Conservation (phyloP, 2,329 filamentous ascomycete genomes). For the Dryadomyces sulphureus region DNA sequence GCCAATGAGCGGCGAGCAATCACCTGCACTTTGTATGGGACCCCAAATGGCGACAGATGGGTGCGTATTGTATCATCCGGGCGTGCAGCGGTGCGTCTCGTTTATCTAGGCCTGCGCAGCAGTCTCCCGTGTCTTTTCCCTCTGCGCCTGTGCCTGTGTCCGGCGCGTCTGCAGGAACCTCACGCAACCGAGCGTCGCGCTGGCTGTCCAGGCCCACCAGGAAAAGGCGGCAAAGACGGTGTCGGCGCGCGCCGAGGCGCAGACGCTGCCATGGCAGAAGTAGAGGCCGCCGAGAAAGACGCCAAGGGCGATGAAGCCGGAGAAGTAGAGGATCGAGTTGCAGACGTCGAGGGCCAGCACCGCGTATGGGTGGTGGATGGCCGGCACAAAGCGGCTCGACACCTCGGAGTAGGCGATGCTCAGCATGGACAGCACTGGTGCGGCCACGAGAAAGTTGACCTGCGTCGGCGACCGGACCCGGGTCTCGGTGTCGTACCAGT, state of each 20-base stretch:
- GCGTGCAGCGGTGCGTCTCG: too few species aligned
- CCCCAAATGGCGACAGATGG: neutral
- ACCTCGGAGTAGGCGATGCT: constrained; percentile 39
- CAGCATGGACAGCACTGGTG: constrained; percentile 36
- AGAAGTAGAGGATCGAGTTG: constrained; percentile 43
- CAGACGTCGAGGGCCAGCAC: constrained; percentile 32
- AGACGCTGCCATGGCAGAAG: constrained; percentile 43
- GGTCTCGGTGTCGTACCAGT: constrained; percentile 45
- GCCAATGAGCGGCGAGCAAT: neutral
- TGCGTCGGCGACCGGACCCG: constrained; percentile 37
- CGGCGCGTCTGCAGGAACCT: constrained; percentile 24
- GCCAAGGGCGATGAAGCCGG: constrained; percentile 42
- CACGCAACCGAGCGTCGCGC: constrained; percentile 28
- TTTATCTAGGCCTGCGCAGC: neutral
- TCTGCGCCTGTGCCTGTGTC: constrained; percentile 13
- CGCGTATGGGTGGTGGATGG: constrained; percentile 33
- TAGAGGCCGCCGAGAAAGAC: constrained; percentile 39
- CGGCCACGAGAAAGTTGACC: constrained; percentile 43
- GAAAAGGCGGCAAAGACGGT: constrained; percentile 38
- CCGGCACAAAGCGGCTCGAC: too few species aligned
- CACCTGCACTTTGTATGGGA: neutral
- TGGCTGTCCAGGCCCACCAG: constrained; percentile 38
- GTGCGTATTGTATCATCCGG: too few species aligned
- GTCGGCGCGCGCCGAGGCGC: constrained; percentile 37
- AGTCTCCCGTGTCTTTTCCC: constrained; percentile 1